Evolutionary conservation across 106 monocot species (phyloP), one percentile per base, ranked within the genome.

Genomic region (Chionographis japonica): DNA sequence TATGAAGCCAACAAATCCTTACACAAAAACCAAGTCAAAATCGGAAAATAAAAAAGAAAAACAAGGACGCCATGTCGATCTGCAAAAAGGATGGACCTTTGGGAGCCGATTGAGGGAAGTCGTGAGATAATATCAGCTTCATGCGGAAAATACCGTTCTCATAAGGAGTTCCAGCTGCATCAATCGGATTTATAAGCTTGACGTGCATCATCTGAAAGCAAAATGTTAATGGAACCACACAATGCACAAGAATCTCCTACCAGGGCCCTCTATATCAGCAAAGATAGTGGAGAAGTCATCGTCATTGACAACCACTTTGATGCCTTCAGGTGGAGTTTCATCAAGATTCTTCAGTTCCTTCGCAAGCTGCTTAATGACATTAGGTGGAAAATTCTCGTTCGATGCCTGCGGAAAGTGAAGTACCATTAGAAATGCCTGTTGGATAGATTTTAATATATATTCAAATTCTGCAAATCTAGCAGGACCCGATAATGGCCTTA

Each of bases 241-340:
- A 46, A 46, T 46, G 9, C 2, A 46, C 9, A 10, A 46, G 5
- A 46, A 10, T 46, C 8, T 51, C 69, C 6, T 71, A 97, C 95
- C 86, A 66, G 95, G 95, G n/a, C 95, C 95, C 66, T 97, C 92
- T 60, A 97, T 92, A 83, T 97, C 95, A 67, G 95, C 95, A 83
- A 74, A 88, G 73, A 97, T 97, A 51, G 80, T 83, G 27, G 95
- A 78, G 50, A 97, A 92, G 61, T 97, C 89, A 67, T 92, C 95
- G 67, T 92, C 95, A 84, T 92, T 92, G 56, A 97, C 80, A 65
- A 86, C 69, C 12, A 97, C 85, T 76, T 89, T 85, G 53, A 97
- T 92, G 64, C 95, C 95, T 80, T 97, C 95, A n/a, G 95, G 92
- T 60, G 95, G 95, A 51, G 89, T 69, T 60, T 97, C 95, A 72